These are phyloP conservation scores for Mucor piriformis DNA, from an alignment of 371 early-diverging fungal species.

Conservation along the genomic window DNA sequence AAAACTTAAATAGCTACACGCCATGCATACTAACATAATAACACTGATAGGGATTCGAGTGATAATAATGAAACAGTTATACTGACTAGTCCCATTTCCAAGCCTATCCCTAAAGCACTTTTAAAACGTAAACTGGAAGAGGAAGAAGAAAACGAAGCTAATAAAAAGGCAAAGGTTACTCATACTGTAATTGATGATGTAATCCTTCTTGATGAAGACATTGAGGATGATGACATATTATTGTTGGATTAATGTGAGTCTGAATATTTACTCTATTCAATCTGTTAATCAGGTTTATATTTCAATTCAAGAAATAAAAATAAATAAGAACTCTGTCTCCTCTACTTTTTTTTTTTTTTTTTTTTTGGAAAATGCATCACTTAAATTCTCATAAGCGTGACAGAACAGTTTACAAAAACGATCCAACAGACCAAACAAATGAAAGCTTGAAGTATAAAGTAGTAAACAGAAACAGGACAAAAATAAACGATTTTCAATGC, in stretches of 20 bases:
- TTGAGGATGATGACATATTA: conserved; percentile 25
- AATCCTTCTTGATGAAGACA: conserved; percentile 26
- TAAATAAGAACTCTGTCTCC: too few relatives aligned
- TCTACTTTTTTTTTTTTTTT: too few relatives aligned
- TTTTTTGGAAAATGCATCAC: too few relatives aligned
- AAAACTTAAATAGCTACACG: not conserved
- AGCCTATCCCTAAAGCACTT: not conserved
- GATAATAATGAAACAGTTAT: conserved; percentile 7
- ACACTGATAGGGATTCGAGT: not conserved
- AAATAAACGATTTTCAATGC: conserved; percentile 16
- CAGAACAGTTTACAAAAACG: not conserved
- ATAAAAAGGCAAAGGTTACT: conserved; percentile 21
- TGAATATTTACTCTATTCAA: not conserved
- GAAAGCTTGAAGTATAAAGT: not conserved
- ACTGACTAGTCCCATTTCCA: conserved; percentile 24
- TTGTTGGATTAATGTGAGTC: conserved; percentile 13
- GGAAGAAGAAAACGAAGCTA: not conserved
- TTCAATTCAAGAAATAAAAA: too few relatives aligned
- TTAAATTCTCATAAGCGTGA: not conserved
- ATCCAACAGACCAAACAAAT: not conserved
- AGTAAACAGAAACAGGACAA: not conserved
- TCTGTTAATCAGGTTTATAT: too few relatives aligned
- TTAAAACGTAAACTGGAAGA: conserved; percentile 25
- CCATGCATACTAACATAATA: too few relatives aligned
- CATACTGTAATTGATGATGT: conserved; percentile 17